Conservation (phyloP, 192 early-diverging fungal genomes). For the Bifiguratus adelaidae region DNA sequence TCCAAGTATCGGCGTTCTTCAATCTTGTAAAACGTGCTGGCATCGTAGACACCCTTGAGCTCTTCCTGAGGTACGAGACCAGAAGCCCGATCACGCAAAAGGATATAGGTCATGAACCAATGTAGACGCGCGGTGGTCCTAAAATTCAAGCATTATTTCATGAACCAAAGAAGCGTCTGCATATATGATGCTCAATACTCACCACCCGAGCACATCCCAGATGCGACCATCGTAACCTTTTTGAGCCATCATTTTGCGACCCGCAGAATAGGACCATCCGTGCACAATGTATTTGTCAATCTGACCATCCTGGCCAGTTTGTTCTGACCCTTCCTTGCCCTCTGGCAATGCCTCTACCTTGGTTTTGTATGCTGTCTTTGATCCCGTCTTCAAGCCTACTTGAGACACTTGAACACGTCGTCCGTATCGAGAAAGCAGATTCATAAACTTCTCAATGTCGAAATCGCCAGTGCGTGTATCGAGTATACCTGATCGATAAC, state of each 20-base stretch:
- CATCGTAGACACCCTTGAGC: neutral
- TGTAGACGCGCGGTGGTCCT: slow-evolving; percentile 11
- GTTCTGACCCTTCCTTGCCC: no score
- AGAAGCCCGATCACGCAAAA: slow-evolving; percentile 17
- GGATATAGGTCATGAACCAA: slow-evolving; percentile 15
- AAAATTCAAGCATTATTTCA: neutral
- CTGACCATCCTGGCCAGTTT: no score
- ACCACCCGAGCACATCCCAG: slow-evolving; percentile 1
- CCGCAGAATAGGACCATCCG: no score
- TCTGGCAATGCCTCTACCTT: no score
- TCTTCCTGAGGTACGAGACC: slow-evolving; percentile 7
- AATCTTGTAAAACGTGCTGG: neutral
- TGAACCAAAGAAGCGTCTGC: neutral
- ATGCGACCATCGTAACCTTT: slow-evolving; percentile 11
- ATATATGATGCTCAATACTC: neutral
- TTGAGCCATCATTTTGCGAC: neutral
- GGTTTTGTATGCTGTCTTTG: no score
- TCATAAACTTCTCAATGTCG: neutral
- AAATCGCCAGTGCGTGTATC: neutral
- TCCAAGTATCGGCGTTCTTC: neutral
- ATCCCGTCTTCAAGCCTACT: no score
- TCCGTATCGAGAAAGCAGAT: neutral
- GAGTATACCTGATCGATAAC: neutral
- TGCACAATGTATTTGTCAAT: no score
- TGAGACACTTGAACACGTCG: slow-evolving; percentile 1